These are phyloP conservation scores for Sporisorium iseilematis-ciliati DNA, from an alignment of 1,284 basidiomycete species.

Conservation along the genomic window DNA sequence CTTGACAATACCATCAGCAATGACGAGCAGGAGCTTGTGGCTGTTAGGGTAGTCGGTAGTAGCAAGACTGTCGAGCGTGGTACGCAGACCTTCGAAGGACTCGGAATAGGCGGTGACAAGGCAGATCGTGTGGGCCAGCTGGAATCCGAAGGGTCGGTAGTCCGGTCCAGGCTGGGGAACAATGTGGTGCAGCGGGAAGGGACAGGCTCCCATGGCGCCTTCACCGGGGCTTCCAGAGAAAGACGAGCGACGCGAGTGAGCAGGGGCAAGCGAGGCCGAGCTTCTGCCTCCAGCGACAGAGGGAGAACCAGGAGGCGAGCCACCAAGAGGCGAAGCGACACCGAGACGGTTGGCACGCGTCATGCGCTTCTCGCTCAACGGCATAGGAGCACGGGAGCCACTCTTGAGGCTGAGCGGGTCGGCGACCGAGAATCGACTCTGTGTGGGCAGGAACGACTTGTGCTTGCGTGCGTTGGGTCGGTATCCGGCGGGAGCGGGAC, in stretches of 20 bases:
- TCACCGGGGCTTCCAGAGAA: constrained; percentile 54
- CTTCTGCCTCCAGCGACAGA: constrained; percentile 81
- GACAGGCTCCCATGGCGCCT: constrained; percentile 71
- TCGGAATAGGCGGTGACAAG: constrained; percentile 99
- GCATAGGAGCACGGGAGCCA: constrained; percentile 35
- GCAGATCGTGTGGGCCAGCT: constrained; percentile 91
- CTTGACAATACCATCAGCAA: constrained; percentile 98
- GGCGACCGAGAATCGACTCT: constrained; percentile 73
- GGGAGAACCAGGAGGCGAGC: constrained; percentile 82
- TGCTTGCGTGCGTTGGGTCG: constrained; percentile 81
- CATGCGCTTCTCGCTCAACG: constrained; percentile 53
- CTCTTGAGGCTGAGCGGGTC: constrained; percentile 59
- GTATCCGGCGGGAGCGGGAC: constrained; percentile 89
- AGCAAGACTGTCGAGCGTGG: constrained; percentile 95
- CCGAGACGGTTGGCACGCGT: constrained; percentile 50
- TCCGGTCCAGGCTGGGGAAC: constrained; percentile 91
- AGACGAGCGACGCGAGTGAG: constrained; percentile 61
- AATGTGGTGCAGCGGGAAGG: constrained; percentile 90
- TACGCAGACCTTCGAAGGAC: constrained; percentile 93
- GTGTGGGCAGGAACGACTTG: constrained; percentile 79
- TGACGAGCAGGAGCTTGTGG: constrained; percentile 94
- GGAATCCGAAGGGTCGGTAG: constrained; percentile 95
- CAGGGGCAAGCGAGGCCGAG: constrained; percentile 78
- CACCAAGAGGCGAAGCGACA: constrained; percentile 52
- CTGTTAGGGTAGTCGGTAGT: constrained; percentile 99